phyloP scores from a whole-genome alignment of 257 asterid species.

The Nicotiana knightiana region DNA sequence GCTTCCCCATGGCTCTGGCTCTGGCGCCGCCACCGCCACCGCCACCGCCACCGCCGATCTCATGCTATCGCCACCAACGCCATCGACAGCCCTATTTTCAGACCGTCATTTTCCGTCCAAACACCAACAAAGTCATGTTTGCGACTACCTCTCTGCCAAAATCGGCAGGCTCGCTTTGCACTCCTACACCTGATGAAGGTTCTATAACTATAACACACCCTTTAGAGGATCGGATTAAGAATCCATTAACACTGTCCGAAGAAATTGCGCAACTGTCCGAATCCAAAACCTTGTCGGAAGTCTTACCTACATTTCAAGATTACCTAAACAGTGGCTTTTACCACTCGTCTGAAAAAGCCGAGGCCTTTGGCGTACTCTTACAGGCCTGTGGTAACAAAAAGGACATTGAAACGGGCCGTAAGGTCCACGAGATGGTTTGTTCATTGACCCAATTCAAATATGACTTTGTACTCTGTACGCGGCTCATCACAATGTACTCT shows the following conservation, averaged over 20 bases:
- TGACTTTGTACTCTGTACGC: conserved; percentile 15
- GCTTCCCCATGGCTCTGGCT: conserved; percentile 17
- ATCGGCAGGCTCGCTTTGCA: not conserved
- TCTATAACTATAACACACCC: not conserved
- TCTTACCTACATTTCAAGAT: conserved; percentile 14
- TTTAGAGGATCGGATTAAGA: not conserved
- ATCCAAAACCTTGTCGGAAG: conserved; percentile 6
- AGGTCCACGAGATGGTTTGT: conserved; percentile 18
- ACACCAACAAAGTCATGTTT: not conserved
- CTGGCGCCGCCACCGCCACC: not conserved
- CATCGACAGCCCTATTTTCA: not conserved
- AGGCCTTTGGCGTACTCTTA: conserved; percentile 18
- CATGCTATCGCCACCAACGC: not conserved
- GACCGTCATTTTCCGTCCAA: not conserved
- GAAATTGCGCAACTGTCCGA: conserved; percentile 20
- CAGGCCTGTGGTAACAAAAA: conserved; percentile 19
- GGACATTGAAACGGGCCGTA: conserved; percentile 17
- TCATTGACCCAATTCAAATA: conserved; percentile 1
- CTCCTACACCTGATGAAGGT: not conserved
- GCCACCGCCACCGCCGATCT: not conserved
- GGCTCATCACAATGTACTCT: conserved; percentile 25
- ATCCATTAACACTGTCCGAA: conserved; percentile 8
- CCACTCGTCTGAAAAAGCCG: conserved; percentile 8
- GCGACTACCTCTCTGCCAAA: not conserved
- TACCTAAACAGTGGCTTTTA: not conserved